phyloP scores from a whole-genome alignment of 441 rosid genomes.

The Erodium moschatum region DNA sequence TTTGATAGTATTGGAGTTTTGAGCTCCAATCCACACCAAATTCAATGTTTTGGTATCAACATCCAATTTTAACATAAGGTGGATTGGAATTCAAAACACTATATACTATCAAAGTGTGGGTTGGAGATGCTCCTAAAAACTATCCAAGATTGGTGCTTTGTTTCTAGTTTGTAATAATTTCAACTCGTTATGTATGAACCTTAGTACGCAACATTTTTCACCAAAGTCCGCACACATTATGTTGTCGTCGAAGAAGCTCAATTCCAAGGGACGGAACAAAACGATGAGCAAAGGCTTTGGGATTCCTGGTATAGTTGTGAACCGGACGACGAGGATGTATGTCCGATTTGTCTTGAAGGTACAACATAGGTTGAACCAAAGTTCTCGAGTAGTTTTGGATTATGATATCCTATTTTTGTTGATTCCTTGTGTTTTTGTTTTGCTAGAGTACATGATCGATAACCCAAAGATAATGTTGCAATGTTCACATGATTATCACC shows the following conservation, averaged over 20 bases:
- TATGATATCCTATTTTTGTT: too few relatives aligned
- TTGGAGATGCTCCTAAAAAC: too few relatives aligned
- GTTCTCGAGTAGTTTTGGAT: too few relatives aligned
- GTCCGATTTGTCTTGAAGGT: background rate
- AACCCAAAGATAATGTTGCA: constrained; percentile 37
- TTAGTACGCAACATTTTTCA: background rate
- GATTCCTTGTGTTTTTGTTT: background rate
- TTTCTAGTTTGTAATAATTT: too few relatives aligned
- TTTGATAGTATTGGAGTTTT: too few relatives aligned
- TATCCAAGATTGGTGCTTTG: too few relatives aligned
- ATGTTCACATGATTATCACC: constrained; percentile 48
- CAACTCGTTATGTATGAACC: background rate
- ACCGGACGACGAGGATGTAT: constrained; percentile 1
- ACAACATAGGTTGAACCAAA: background rate
- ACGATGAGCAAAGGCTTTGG: background rate
- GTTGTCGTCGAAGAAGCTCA: background rate
- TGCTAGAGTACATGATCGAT: constrained; percentile 35
- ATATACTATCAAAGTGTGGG: too few relatives aligned
- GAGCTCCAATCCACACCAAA: too few relatives aligned
- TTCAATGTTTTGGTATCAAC: too few relatives aligned
- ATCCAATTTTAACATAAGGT: too few relatives aligned
- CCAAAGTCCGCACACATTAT: background rate
- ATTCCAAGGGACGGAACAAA: background rate
- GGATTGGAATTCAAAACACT: too few relatives aligned
- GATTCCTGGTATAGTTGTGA: too few relatives aligned